Evolutionary conservation across 257 asterid genomes (phyloP).

Genomic region (Penstemon eatonii): DNA sequence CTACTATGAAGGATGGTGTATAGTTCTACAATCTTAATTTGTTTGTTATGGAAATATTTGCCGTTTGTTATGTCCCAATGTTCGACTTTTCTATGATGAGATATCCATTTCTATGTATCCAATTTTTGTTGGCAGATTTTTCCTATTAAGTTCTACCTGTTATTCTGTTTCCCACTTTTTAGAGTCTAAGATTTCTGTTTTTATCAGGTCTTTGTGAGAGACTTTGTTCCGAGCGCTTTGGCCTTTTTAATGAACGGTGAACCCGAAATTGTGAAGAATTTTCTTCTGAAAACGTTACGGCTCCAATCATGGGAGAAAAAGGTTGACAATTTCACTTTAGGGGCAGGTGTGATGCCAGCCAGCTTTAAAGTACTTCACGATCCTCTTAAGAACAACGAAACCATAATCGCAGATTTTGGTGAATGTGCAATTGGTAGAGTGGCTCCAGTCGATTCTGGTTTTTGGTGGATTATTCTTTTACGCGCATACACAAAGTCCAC

Average conservation of each 20-base stretch:
- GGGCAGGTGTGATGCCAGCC: slow-evolving; percentile 95
- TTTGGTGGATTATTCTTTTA: slow-evolving; percentile 96
- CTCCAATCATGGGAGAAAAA: slow-evolving; percentile 95
- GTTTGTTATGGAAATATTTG: neutral
- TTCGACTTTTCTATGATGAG: no score
- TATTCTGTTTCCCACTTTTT: neutral
- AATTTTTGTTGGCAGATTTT: neutral
- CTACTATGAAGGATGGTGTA: neutral
- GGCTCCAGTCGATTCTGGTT: slow-evolving; percentile 97
- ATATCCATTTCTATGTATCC: neutral
- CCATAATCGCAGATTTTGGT: slow-evolving; percentile 89
- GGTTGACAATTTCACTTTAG: slow-evolving; percentile 84
- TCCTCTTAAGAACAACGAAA: slow-evolving; percentile 70
- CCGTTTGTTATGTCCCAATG: slow-evolving; percentile 5
- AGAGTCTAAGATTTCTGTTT: neutral
- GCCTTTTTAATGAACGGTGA: slow-evolving; percentile 97
- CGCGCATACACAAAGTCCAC: slow-evolving; percentile 96
- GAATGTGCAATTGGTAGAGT: slow-evolving; percentile 95
- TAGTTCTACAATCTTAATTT: neutral
- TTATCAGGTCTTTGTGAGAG: slow-evolving; percentile 80
- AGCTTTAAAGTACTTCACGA: slow-evolving; percentile 93
- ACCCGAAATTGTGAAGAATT: slow-evolving; percentile 89
- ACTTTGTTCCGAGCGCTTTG: slow-evolving; percentile 88
- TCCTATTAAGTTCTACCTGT: neutral
- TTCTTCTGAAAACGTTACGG: slow-evolving; percentile 74